These are phyloP conservation scores for Tylopilus intermedius DNA, from an alignment of 768 basidiomycete genomes.

Conservation along the genomic window DNA sequence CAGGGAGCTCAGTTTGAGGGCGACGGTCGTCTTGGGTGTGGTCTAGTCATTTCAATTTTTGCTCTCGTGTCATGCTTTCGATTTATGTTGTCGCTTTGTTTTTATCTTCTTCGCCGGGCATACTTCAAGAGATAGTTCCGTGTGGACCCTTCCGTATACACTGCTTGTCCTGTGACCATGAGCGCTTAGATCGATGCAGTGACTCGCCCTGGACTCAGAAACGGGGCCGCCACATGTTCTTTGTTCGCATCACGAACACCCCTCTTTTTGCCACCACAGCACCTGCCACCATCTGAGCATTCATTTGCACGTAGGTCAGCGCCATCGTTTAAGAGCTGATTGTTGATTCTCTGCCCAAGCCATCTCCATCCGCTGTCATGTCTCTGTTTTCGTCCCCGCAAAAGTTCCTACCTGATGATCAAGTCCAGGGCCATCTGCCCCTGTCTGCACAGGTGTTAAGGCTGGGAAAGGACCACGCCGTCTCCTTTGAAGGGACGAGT, in stretches of 20 bases:
- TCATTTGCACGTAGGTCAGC: background rate
- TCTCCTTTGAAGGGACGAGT: constrained; percentile 48
- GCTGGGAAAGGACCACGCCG: constrained; percentile 33
- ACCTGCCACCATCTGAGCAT: background rate
- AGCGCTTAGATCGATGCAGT: too few relatives aligned
- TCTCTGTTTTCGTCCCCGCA: background rate
- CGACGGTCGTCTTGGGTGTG: constrained; percentile 74
- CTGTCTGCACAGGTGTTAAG: constrained; percentile 16
- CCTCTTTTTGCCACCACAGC: background rate
- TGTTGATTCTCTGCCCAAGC: background rate
- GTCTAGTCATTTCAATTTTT: constrained; percentile 37
- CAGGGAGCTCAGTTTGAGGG: constrained; percentile 61
- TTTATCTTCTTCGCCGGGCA: too few relatives aligned
- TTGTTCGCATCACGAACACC: too few relatives aligned
- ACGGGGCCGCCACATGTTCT: background rate
- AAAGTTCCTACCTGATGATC: background rate
- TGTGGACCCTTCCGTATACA: too few relatives aligned
- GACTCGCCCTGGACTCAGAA: background rate
- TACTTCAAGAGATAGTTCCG: too few relatives aligned
- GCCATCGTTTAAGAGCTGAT: background rate
- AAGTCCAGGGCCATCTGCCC: background rate
- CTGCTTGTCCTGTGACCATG: too few relatives aligned
- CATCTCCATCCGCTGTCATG: background rate
- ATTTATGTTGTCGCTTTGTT: background rate
- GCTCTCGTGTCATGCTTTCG: constrained; percentile 1